Evolutionary conservation across 148 eudicot species (phyloP).

Genomic region (Pouteria glomerata): DNA sequence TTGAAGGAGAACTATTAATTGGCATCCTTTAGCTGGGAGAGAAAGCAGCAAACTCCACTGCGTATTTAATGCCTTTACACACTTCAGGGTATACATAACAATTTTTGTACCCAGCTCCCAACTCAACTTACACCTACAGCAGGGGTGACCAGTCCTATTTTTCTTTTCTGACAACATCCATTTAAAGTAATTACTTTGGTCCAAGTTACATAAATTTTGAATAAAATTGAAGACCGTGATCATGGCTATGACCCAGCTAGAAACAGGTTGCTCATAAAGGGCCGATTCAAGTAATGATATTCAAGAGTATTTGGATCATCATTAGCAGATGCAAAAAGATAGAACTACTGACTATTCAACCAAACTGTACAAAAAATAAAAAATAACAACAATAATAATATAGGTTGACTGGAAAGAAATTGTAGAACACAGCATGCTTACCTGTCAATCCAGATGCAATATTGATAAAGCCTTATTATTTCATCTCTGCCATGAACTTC

Average conservation of each 20-base stretch:
- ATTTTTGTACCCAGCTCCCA: background rate
- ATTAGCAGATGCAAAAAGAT: background rate
- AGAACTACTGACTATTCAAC: background rate
- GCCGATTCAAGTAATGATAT: background rate
- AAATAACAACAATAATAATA: background rate
- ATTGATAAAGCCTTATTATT: conserved; percentile 20
- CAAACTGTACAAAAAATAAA: background rate
- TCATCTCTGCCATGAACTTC: conserved; percentile 91
- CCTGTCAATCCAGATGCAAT: conserved; percentile 17
- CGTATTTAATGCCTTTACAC: too few species aligned
- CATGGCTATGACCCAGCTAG: too few species aligned
- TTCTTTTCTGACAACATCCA: background rate
- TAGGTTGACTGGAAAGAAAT: too few species aligned
- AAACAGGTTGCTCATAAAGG: background rate
- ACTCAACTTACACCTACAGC: background rate
- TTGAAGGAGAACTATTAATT: background rate
- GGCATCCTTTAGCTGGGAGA: background rate
- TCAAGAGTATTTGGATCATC: background rate
- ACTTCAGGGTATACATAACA: too few species aligned
- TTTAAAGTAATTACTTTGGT: background rate
- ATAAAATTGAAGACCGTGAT: background rate
- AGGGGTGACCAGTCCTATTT: background rate
- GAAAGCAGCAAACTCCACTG: background rate
- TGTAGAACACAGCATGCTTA: conserved; percentile 10
- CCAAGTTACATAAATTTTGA: background rate